Evolutionary conservation across 306 rosid genomes (phyloP), one percentile per base, ranked within the genome.

Genomic region (Prunus fruticosa): DNA sequence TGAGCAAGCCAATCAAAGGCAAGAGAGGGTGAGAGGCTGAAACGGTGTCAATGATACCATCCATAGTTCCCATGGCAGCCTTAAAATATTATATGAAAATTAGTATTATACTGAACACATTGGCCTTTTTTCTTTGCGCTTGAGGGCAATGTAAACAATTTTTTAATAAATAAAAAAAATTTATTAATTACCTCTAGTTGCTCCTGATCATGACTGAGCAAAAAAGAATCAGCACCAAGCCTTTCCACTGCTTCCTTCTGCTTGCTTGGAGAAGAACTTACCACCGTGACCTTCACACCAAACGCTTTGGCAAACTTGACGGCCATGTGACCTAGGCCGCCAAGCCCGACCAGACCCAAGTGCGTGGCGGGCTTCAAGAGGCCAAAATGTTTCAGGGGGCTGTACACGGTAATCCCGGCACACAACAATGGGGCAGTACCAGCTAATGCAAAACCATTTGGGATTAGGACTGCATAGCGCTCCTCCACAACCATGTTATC

Each of bases 41-140:
- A 18, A 83, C 86, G 0, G 86, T 83, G 30, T 86, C 88, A 0
- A 82, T 77, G 38, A 86, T 79, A 41, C 89, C 86, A 28, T 82
- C 89, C 72, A 86, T 10, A 0, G 85, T 78, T n/a, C 80, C 79
- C 64, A 8, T 45, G 4, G 69, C 85, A 73, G 74, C 81, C 90
- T 84, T 18, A 49, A 6, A 8, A 18, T 12, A 4, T 11, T 6
- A 38, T 38, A 38, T 38, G 43, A 38, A 38, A 38, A 6, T 38
- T 34, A 38, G 9, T 38, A 38, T 38, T 38, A 38, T 38, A 6
- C 8, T 38, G 43, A 38, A 38, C 43, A 38, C 43, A 38, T 38
- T 38, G 43, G 8, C 8, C 6, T 38, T 38, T 38, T 38, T 38
- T 38, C 43, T 34, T 34, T 34, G 41, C 41, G 8, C 8, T 6